phyloP scores from a whole-genome alignment of 2,329 filamentous ascomycete genomes.

The Aspergillus sp. region DNA sequence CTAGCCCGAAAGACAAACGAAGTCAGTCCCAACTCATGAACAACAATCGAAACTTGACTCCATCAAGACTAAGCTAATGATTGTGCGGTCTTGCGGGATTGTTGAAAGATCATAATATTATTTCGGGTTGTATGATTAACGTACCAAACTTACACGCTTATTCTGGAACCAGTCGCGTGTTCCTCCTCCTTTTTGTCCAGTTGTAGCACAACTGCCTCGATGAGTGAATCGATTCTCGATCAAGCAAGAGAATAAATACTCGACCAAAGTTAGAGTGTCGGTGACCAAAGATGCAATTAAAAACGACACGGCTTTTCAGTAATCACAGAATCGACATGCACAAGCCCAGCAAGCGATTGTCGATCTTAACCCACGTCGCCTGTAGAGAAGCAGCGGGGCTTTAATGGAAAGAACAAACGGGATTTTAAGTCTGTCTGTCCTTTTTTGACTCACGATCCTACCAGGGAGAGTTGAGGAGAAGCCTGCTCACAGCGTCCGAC shows the following conservation, averaged over 20 bases:
- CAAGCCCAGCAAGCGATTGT: slow-evolving; percentile 36
- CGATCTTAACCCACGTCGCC: slow-evolving; percentile 20
- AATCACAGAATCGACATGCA: slow-evolving; percentile 22
- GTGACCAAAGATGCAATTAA: slow-evolving; percentile 1
- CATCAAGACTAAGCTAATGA: not conserved
- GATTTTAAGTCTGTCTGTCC: not conserved
- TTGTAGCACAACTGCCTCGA: not conserved
- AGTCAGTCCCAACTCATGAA: slow-evolving; percentile 1
- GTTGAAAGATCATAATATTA: not conserved
- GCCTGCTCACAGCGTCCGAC: slow-evolving; percentile 42
- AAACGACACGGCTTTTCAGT: slow-evolving; percentile 6
- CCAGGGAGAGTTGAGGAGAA: slow-evolving; percentile 19
- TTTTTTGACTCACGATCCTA: slow-evolving; percentile 7
- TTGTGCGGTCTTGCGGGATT: not conserved
- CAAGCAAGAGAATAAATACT: not conserved
- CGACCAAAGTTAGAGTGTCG: not conserved
- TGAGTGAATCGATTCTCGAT: not conserved
- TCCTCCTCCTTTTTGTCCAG: not conserved
- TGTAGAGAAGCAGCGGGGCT: slow-evolving; percentile 22
- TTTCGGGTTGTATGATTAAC: not conserved
- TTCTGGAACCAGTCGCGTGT: slow-evolving; percentile 1
- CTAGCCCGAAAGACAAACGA: not conserved
- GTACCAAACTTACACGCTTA: slow-evolving; percentile 4
- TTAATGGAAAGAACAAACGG: slow-evolving; percentile 1
- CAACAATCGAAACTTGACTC: not conserved